phyloP scores from a whole-genome alignment of 2,329 filamentous ascomycete genomes.

The Fusarium caatingaense region DNA sequence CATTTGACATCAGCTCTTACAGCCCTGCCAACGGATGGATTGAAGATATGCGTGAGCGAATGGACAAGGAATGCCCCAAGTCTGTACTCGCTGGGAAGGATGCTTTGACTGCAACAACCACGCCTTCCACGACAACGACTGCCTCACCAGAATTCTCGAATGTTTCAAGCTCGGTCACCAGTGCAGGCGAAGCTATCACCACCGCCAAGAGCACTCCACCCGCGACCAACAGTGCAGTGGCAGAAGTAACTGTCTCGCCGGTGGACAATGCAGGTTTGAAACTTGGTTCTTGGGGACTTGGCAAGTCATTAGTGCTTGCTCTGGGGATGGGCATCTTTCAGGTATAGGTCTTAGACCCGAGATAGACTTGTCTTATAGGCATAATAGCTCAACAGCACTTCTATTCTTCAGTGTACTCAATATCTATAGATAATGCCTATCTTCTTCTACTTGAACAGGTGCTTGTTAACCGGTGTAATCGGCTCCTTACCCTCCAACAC shows the following conservation, averaged over 20 bases:
- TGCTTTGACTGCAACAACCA: too few relatives aligned
- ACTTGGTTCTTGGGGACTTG: rapidly evolving
- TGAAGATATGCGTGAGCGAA: neutral
- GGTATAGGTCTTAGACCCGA: too few relatives aligned
- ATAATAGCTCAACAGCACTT: too few relatives aligned
- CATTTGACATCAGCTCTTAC: slow-evolving; percentile 2
- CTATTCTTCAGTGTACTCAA: too few relatives aligned
- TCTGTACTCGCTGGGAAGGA: neutral
- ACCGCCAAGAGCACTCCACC: neutral
- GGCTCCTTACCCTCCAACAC: slow-evolving; percentile 58
- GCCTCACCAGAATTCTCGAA: neutral
- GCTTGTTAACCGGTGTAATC: slow-evolving; percentile 45
- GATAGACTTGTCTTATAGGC: too few relatives aligned
- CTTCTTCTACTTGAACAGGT: slow-evolving; percentile 51
- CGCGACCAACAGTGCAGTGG: rapidly evolving
- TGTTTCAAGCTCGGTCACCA: rapidly evolving
- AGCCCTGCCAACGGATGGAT: slow-evolving; percentile 1
- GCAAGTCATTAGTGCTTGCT: rapidly evolving
- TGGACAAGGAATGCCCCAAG: slow-evolving; percentile 1
- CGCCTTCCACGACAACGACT: neutral
- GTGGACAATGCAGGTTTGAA: neutral
- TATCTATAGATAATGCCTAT: too few relatives aligned
- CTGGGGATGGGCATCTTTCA: neutral
- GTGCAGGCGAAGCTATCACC: rapidly evolving
- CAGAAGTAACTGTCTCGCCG: neutral